A percentile compares a stretch with the other conserved stretches of the same genome.
phyloP scores from a whole-genome alignment of 352 stramenopile genomes.

The Salisapilia sapeloensis region DNA sequence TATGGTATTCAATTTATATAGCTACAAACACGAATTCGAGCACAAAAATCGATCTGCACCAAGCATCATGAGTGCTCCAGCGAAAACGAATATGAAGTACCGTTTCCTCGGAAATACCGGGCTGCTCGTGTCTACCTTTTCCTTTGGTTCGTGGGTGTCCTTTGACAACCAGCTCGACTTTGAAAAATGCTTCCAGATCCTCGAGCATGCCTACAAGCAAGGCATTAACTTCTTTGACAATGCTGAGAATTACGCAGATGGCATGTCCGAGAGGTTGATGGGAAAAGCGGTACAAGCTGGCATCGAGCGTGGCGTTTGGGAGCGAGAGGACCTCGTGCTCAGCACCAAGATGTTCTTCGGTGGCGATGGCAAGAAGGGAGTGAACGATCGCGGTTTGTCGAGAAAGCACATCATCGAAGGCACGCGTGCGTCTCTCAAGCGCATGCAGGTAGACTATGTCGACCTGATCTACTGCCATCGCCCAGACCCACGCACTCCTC shows the following conservation, averaged over 20 bases:
- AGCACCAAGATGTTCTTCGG: slow-evolving; percentile 58
- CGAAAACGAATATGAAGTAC: too few relatives aligned
- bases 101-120: too few relatives aligned
- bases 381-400: background rate
- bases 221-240: too few relatives aligned
- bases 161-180: too few relatives aligned
- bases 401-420: slow-evolving; percentile 5
- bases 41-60: too few relatives aligned
- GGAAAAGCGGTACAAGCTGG: slow-evolving; percentile 30
- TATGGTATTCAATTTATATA: too few relatives aligned
- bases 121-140: too few relatives aligned
- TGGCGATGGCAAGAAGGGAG: slow-evolving; percentile 5
- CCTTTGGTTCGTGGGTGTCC: too few relatives aligned
- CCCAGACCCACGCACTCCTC: slow-evolving; percentile 10
- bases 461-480: slow-evolving; percentile 21
- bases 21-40: too few relatives aligned
- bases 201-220: too few relatives aligned
- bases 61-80: too few relatives aligned
- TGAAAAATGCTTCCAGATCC: too few relatives aligned
- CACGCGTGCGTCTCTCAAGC: slow-evolving; percentile 2
- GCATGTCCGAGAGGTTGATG: slow-evolving; percentile 31
- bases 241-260: slow-evolving; percentile 26
- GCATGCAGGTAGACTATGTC: slow-evolving; percentile 10
- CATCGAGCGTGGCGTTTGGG: slow-evolving; percentile 20
- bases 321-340: slow-evolving; percentile 44